Evolutionary conservation across 2,329 filamentous ascomycete species (phyloP), one percentile per base, ranked within the genome.

Genomic region (Colletotrichum orchidophilum): DNA sequence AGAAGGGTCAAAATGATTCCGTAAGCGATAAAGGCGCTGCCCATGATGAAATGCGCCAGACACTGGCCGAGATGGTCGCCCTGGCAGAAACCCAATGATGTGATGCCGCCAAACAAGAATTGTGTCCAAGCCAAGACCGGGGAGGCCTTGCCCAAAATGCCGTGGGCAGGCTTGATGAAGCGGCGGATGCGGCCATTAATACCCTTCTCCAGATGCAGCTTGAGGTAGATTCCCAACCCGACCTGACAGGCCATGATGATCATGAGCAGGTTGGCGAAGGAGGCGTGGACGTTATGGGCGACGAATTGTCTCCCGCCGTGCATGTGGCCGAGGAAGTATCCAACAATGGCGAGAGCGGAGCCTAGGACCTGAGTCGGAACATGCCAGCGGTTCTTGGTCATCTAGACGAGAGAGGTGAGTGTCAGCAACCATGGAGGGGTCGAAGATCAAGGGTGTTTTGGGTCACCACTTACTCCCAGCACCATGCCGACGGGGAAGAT

Each of bases 31-130:
- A 99, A 99, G 1, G 96, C 95, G 75, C 93, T 93, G 54, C 96
- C 96, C 96, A 99, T 99, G 81, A 98, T 99, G 82, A 98, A 99
- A 81, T 99, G 96, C 1, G 96, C 96, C 52, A 94, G 84, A 82
- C 96, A 99, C 81, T 99, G 96, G 35, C 95, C 96, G 1, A 95
- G 81, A 78, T 99, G 96, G 69, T 98, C 95, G 64, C 88, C 94
- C 75, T 94, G 93, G 81, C 96, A 99, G 85, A 97, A 98, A 26
- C 96, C 96, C 66, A 97, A 86, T 4, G 93, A 88, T 0, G 96
- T 96, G 77, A 99, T 98, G 49, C 95, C 96, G 61, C 96, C 96
- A 81, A 99, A 97, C 7, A 99, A 80, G 91, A 99, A 97, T 84
- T 99, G 96, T 6, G 92, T 87, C 96, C 96, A 99, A 29, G 93